phyloP scores from a whole-genome alignment of 352 stramenopile species.

The Globisporangium okanoganense region DNA sequence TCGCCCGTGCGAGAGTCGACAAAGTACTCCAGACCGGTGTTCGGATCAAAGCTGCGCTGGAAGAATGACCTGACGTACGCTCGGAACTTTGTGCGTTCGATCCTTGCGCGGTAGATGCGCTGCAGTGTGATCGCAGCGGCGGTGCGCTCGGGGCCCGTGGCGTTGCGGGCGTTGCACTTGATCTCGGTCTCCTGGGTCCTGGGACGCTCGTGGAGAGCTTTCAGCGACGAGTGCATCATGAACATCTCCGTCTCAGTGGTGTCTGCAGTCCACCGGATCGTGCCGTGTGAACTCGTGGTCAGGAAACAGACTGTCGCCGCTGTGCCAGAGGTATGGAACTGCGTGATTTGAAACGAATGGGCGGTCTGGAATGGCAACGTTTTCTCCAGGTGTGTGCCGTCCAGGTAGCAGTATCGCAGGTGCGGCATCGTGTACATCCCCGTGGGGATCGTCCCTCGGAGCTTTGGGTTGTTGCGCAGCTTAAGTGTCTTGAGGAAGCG shows the following conservation, averaged over 20 bases:
- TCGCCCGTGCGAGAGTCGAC: conserved; percentile 63
- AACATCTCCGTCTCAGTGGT: conserved; percentile 55
- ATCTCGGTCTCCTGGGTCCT: conserved; percentile 15
- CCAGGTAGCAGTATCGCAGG: conserved; percentile 61
- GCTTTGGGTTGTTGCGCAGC: conserved; percentile 43
- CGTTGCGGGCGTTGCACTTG: conserved; percentile 44
- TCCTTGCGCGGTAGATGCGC: conserved; percentile 62
- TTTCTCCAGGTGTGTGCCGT: conserved; percentile 45
- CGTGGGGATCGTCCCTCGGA: conserved; percentile 27
- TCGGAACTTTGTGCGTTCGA: conserved; percentile 59
- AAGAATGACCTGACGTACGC: conserved; percentile 53
- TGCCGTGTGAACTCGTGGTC: conserved; percentile 22
- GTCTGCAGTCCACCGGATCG: conserved; percentile 43
- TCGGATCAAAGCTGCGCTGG: conserved; percentile 41
- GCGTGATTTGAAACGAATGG: conserved; percentile 59
- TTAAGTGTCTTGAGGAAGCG: conserved; percentile 52
- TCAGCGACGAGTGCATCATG: conserved; percentile 44
- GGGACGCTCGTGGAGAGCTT: conserved; percentile 32
- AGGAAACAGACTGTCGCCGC: conserved; percentile 42
- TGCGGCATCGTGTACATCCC: conserved; percentile 39
- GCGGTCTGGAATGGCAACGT: conserved; percentile 39
- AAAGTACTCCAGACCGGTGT: conserved; percentile 47
- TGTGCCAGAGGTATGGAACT: conserved; percentile 24
- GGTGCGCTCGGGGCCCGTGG: conserved; percentile 56
- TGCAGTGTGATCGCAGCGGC: conserved; percentile 60